phyloP scores from a whole-genome alignment of 163 green algal species.

The Scenedesmus sp. region DNA sequence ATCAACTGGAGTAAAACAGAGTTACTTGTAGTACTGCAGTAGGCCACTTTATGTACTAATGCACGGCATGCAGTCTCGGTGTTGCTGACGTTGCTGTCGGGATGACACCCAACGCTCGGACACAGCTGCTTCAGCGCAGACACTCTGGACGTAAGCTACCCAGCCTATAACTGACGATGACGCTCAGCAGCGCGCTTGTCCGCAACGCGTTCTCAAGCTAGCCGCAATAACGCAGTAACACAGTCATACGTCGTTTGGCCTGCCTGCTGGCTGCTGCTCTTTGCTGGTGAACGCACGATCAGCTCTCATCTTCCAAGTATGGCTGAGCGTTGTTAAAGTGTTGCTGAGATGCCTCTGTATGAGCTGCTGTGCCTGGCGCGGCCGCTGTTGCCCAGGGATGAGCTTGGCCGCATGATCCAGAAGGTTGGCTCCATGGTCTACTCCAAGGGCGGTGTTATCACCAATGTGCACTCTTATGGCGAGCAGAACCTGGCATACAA shows the following conservation, averaged over 20 bases:
- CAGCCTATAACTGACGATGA: neutral
- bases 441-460: conserved; percentile 95
- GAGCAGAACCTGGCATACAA: conserved; percentile 84
- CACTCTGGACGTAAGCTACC: neutral
- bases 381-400: conserved; percentile 63
- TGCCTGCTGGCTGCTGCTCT: neutral
- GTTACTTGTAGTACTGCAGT: neutral
- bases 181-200: neutral
- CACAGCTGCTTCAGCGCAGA: neutral
- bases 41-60: neutral
- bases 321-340: neutral
- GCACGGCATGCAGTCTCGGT: neutral
- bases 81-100: neutral
- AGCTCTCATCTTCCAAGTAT: neutral
- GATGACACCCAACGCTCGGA: neutral
- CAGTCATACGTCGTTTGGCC: neutral
- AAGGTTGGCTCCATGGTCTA: conserved; percentile 87
- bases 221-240: conserved; percentile 12
- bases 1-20: neutral
- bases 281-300: neutral
- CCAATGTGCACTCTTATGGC: conserved; percentile 82
- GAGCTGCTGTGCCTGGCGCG: conserved; percentile 88
- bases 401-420: conserved; percentile 74
- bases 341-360: conserved; percentile 85
- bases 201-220: neutral